These are phyloP conservation scores for Nitzschia sp. DNA, from an alignment of 108 stramenopile genomes.

Conservation along the genomic window DNA sequence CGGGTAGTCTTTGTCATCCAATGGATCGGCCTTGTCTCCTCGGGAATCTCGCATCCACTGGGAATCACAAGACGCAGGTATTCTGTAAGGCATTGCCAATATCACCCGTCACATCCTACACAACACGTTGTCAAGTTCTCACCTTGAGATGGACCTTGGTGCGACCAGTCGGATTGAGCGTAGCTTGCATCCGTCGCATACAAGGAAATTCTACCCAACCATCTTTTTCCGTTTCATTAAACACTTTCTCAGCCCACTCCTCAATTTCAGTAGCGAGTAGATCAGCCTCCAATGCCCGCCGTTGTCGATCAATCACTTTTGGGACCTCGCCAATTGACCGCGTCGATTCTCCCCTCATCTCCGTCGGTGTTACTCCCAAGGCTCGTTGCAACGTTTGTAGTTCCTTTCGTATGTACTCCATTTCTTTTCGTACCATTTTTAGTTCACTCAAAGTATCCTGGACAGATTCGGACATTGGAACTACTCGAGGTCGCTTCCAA, in stretches of 20 bases:
- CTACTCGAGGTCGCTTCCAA: too few species aligned
- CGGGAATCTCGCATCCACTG: slow-evolving; percentile 85
- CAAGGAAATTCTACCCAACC: slow-evolving; percentile 76
- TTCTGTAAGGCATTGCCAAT: neutral
- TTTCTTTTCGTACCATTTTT: slow-evolving; percentile 67
- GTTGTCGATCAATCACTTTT: slow-evolving; percentile 14
- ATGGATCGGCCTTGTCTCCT: slow-evolving; percentile 40
- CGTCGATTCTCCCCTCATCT: slow-evolving; percentile 11
- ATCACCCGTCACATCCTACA: neutral
- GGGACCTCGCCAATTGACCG: slow-evolving; percentile 17
- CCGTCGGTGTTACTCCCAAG: slow-evolving; percentile 14
- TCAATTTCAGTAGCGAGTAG: slow-evolving; percentile 65
- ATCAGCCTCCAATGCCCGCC: slow-evolving; percentile 35
- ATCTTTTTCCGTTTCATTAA: slow-evolving; percentile 50
- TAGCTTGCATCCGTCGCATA: slow-evolving; percentile 56
- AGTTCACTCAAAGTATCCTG: slow-evolving; percentile 65
- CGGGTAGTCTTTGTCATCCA: slow-evolving; percentile 62
- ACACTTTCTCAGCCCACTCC: slow-evolving; percentile 55
- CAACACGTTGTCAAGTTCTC: neutral
- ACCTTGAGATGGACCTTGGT: slow-evolving; percentile 71
- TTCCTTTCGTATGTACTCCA: slow-evolving; percentile 68
- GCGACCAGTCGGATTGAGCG: slow-evolving; percentile 58
- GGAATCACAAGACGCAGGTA: too few species aligned
- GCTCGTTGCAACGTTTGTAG: slow-evolving; percentile 50
- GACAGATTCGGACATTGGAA: slow-evolving; percentile 41